Evolutionary conservation across 176 grass and related monocot species (phyloP), one percentile per base, ranked within the genome.

Genomic region (Musa schizocarpa): DNA sequence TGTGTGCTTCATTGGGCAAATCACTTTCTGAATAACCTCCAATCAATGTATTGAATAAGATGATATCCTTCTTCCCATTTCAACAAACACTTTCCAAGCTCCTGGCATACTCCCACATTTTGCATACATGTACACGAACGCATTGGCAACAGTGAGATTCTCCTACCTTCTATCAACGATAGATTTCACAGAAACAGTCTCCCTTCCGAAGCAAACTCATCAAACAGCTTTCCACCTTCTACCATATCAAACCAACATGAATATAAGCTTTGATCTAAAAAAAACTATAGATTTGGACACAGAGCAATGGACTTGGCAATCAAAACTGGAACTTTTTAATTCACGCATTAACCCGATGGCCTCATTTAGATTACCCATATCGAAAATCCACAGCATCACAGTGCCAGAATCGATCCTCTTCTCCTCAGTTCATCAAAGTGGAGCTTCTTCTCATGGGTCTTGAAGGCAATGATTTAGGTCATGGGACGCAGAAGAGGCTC

Each of bases 31-130:
- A 85, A 63, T 93, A 87, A n/a, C 94, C 94, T 50, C 94, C 94
- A 65, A 97, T 88, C 24, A 97, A 24, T 63, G 87, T 93, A 74
- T 93, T 97, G 88, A 90, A 97, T 76, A 88, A 97, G 76, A 91
- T 88, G 13, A 82, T 73, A 87, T 97, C 82, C 80, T 93, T 97
- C 34, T 78, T n/a, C 9, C 55, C 52, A 53, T 67, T 62, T 1
- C 34, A 65, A 93, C 64, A 54, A 97, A 91, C 71, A 91, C 52
- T 52, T 81, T 85, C 65, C 75, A 85, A 14, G 88, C 90, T 75
- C 85, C 75, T 74, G 80, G 77, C 86, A 97, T 87, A 63, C 82
- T 78, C 75, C 84, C 84, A 55, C 94, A 93, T 81, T 90, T 91
- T 16, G 66, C 68, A 73, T 97, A 90, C 90, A 93, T 87, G 75